These are phyloP conservation scores for Plectranthus barbatus DNA, from an alignment of 257 asterid species.

Conservation along the genomic window DNA sequence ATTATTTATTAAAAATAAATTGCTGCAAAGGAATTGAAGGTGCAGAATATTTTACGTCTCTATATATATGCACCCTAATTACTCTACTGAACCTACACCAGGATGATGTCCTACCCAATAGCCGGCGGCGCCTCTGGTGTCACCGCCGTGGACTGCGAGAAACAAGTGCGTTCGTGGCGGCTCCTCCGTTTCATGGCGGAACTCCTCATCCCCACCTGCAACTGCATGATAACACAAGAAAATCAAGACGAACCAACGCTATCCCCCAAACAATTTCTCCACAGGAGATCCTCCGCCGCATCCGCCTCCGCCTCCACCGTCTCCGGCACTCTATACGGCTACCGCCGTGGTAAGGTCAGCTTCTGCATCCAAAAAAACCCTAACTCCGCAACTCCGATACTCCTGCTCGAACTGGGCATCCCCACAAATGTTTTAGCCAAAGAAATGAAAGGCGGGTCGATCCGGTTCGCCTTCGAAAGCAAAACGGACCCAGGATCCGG, in stretches of 20 bases:
- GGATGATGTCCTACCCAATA: conserved; percentile 11
- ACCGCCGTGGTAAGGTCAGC: conserved; percentile 44
- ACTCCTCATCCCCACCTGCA: conserved; percentile 57
- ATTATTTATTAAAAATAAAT: no score
- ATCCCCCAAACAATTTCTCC: background rate
- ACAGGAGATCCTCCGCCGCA: background rate
- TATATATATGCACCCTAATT: background rate
- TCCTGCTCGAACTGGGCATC: conserved; percentile 49
- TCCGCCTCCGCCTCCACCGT: no score
- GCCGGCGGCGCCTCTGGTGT: conserved; percentile 14
- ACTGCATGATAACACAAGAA: conserved; percentile 35
- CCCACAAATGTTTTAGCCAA: conserved; percentile 46
- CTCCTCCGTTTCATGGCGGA: conserved; percentile 48
- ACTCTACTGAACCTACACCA: background rate
- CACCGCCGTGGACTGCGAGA: conserved; percentile 55
- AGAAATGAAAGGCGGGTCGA: conserved; percentile 53
- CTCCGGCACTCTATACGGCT: conserved; percentile 43
- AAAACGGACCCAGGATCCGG: background rate
- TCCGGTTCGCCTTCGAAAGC: conserved; percentile 43
- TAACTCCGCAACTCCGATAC: conserved; percentile 31
- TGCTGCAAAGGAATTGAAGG: no score
- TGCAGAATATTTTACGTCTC: no score
- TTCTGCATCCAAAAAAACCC: conserved; percentile 52
- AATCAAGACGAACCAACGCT: background rate
- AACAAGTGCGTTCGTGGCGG: conserved; percentile 65